phyloP scores from a whole-genome alignment of 352 stramenopile species.

The Phytophthora macrochlamydospora region DNA sequence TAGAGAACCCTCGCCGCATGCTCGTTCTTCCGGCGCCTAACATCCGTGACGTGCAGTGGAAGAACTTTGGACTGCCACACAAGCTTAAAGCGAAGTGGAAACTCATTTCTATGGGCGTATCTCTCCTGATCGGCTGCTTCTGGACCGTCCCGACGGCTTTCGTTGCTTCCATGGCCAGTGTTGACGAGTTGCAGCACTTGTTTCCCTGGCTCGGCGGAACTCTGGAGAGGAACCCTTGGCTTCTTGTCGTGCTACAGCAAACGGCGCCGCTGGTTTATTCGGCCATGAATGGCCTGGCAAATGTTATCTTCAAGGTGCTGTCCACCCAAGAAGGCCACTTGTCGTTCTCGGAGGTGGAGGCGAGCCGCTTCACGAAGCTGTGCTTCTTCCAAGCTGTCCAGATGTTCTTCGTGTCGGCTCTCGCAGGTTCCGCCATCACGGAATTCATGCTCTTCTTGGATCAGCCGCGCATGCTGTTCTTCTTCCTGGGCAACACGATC shows the following conservation, averaged over 20 bases:
- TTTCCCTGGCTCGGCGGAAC: constrained; percentile 51
- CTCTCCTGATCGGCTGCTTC: constrained; percentile 71
- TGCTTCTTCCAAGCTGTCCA: constrained; percentile 82
- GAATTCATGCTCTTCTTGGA: constrained; percentile 67
- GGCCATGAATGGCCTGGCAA: constrained; percentile 71
- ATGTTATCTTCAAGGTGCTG: constrained; percentile 70
- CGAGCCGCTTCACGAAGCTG: constrained; percentile 76
- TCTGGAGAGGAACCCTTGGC: constrained; percentile 53
- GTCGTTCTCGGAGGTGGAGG: constrained; percentile 68
- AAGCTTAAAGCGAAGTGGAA: constrained; percentile 68
- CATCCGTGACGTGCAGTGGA: constrained; percentile 73
- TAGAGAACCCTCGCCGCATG: constrained; percentile 69
- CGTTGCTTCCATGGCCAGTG: constrained; percentile 73
- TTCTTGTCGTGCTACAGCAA: constrained; percentile 65
- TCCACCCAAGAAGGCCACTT: constrained; percentile 69
- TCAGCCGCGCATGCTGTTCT: constrained; percentile 65
- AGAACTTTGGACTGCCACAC: constrained; percentile 76
- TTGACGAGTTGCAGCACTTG: constrained; percentile 60
- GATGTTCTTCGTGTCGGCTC: constrained; percentile 82
- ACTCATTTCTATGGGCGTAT: constrained; percentile 54
- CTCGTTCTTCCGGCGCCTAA: constrained; percentile 64
- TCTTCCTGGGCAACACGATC: constrained; percentile 74
- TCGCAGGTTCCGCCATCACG: constrained; percentile 68
- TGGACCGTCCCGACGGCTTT: constrained; percentile 84
- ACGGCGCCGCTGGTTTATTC: constrained; percentile 66